Base-by-base conservation (phyloP, 1,284 basidiomycete species). In the Cutaneotrichosporon sp. region DNA sequence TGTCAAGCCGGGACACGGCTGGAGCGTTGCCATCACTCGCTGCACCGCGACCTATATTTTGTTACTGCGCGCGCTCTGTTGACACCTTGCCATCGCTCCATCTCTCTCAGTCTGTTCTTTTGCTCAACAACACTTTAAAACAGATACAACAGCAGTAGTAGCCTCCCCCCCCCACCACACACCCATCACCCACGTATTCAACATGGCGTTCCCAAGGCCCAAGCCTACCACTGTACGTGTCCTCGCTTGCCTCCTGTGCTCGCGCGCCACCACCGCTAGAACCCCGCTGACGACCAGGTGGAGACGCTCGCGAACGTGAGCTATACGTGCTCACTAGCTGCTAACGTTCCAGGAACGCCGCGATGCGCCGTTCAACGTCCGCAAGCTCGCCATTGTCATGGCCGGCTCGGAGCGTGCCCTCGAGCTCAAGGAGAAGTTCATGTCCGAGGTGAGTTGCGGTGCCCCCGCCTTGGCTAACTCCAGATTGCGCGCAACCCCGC, bases 291-390 rank as follows among this genome's bases (percentile, higher is more conserved):
- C 46, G n/a, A 39, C 17, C 52, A 75, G 73, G 67, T 71, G 62
- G 74, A 74, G 61, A 76, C 72, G 42, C 54, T 76, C 47, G 64
- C 70, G n/a, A 64, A 58, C 63, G 72, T 73, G 49, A 47, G 71
- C 42, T 36, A 8, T 20, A 10, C 34, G 14, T 20, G 10, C 20
- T 49, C 13, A 22, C 13, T 23, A 13, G 13, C n/a, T 12, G 30
- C 49, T 53, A 36, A 49, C 41, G 13, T 18, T 26, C n/a, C 54
- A 75, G 73, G 79, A 80, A 66, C 69, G 79, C 26, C 70, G 68
- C 26, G 77, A 78, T 62, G 76, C 78, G 17, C 76, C 78, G 10
- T 80, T 80, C 67, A 75, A 78, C 55, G 68, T 79, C 43, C 73
- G 78, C 30, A 71, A 76, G 60, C 63, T 77, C 44, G 63, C 69